phyloP scores from a whole-genome alignment of 2,329 filamentous ascomycete species.

The Neopestalotiopsis clavispora region DNA sequence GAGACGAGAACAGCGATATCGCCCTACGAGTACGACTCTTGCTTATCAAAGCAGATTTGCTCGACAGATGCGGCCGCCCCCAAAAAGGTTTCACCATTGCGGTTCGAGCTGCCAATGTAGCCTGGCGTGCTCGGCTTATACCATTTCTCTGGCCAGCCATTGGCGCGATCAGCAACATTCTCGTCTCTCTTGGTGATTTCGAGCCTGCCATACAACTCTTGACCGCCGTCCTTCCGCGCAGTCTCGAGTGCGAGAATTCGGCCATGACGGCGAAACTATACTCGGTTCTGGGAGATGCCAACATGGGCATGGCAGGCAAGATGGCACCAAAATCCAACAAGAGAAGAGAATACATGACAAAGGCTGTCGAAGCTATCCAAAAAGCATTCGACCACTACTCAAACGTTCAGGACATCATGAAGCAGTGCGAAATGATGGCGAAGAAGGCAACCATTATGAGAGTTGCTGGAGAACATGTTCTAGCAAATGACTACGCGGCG shows the following conservation, averaged over 20 bases:
- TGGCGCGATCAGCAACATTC: conserved; percentile 68
- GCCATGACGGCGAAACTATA: conserved; percentile 70
- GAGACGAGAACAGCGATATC: conserved; percentile 57
- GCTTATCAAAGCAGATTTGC: conserved; percentile 73
- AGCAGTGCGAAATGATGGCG: conserved; percentile 78
- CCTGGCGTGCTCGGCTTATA: conserved; percentile 71
- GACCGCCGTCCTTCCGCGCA: conserved; percentile 73
- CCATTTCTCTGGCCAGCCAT: conserved; percentile 76
- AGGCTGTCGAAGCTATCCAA: conserved; percentile 65
- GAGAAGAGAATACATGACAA: conserved; percentile 61
- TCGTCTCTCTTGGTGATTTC: conserved; percentile 75
- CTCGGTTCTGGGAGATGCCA: conserved; percentile 73
- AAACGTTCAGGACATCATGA: conserved; percentile 68
- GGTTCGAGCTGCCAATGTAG: conserved; percentile 75
- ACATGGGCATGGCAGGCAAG: conserved; percentile 76
- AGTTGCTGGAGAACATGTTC: conserved; percentile 65
- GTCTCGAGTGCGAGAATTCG: conserved; percentile 72
- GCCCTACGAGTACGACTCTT: conserved; percentile 73
- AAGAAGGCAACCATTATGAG: conserved; percentile 83
- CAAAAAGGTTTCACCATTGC: conserved; percentile 79
- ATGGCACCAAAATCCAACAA: conserved; percentile 45
- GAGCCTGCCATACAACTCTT: conserved; percentile 68
- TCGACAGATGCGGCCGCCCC: conserved; percentile 70
- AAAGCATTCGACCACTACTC: conserved; percentile 69
- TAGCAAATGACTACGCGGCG: conserved; percentile 71